phyloP scores from a whole-genome alignment of 768 basidiomycete species.

The Rhizopogon vesiculosus region DNA sequence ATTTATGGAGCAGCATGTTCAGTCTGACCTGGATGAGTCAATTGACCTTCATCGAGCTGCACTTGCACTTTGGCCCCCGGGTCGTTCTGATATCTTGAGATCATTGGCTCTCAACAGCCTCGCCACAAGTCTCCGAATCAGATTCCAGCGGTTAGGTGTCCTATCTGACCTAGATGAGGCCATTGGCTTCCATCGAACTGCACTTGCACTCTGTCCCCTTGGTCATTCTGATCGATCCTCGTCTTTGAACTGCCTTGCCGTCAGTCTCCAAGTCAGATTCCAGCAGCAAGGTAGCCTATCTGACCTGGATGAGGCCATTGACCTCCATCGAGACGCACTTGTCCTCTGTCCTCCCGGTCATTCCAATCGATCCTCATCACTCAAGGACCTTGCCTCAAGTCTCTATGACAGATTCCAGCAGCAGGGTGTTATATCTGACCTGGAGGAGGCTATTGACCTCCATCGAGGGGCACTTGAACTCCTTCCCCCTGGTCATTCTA shows the following conservation, averaged over 20 bases:
- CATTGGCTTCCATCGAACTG: not conserved
- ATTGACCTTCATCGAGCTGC: not conserved
- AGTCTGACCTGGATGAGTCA: conserved; percentile 9
- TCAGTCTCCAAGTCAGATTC: conserved; percentile 4
- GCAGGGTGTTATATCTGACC: not conserved
- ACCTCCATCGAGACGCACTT: not conserved
- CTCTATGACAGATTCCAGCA: conserved; percentile 2
- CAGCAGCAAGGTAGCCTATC: not conserved
- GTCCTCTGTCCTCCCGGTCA: not conserved
- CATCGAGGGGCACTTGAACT: not conserved
- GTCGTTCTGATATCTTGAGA: not conserved
- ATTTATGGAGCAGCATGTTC: conserved; percentile 1
- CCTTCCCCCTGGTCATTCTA: not conserved
- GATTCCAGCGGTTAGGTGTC: not conserved
- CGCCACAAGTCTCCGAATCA: not conserved
- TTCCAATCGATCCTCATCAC: not conserved
- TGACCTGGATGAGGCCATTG: conserved; percentile 12
- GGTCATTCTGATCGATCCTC: not conserved
- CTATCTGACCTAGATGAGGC: conserved; percentile 12
- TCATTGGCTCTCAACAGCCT: not conserved
- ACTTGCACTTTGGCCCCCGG: not conserved
- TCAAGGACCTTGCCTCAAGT: not conserved
- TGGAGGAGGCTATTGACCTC: conserved; percentile 10
- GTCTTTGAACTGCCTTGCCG: conserved; percentile 11
- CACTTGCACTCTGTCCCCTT: not conserved